Percentiles rank a stretch among this genome's conserved stretches.
Conservation (phyloP, 2,329 filamentous ascomycete species). For the Chrysoporthe puriensis region DNA sequence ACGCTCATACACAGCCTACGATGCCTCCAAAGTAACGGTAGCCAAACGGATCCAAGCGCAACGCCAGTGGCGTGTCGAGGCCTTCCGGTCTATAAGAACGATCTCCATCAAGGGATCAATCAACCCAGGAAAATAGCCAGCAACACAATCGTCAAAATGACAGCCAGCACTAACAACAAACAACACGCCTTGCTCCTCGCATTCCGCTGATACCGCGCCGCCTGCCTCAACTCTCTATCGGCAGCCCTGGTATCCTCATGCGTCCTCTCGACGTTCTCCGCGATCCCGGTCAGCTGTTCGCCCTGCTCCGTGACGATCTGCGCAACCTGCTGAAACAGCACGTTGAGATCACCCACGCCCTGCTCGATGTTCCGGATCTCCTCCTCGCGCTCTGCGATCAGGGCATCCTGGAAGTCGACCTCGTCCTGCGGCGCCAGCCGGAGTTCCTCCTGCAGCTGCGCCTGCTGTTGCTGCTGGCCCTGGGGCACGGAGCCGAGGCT, state of each 20-base stretch:
- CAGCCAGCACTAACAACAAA: slow-evolving; percentile 81
- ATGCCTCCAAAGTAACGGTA: neutral
- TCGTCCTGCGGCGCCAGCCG: slow-evolving; percentile 89
- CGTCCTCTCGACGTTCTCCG: slow-evolving; percentile 83
- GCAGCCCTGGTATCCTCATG: slow-evolving; percentile 82
- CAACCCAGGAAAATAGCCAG: slow-evolving; percentile 81
- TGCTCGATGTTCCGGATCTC: slow-evolving; percentile 98
- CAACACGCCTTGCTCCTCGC: slow-evolving; percentile 95
- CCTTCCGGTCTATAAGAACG: neutral
- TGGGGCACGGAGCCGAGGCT: slow-evolving; percentile 36
- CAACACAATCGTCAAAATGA: slow-evolving; percentile 88
- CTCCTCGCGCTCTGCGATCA: slow-evolving; percentile 94
- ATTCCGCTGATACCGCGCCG: slow-evolving; percentile 91
- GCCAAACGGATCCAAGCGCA: neutral
- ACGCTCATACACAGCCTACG: neutral
- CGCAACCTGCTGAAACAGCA: slow-evolving; percentile 96
- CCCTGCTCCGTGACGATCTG: slow-evolving; percentile 96
- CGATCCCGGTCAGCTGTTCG: slow-evolving; percentile 83
- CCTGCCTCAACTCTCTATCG: slow-evolving; percentile 81
- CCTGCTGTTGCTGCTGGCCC: slow-evolving; percentile 56
- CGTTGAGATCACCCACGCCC: slow-evolving; percentile 91
- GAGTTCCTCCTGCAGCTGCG: slow-evolving; percentile 74
- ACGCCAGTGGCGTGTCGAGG: neutral
- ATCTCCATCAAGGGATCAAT: slow-evolving; percentile 40
- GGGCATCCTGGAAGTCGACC: slow-evolving; percentile 93